Base-by-base conservation (phyloP, 2,329 filamentous ascomycete genomes). In the Aspergillus unguis region DNA sequence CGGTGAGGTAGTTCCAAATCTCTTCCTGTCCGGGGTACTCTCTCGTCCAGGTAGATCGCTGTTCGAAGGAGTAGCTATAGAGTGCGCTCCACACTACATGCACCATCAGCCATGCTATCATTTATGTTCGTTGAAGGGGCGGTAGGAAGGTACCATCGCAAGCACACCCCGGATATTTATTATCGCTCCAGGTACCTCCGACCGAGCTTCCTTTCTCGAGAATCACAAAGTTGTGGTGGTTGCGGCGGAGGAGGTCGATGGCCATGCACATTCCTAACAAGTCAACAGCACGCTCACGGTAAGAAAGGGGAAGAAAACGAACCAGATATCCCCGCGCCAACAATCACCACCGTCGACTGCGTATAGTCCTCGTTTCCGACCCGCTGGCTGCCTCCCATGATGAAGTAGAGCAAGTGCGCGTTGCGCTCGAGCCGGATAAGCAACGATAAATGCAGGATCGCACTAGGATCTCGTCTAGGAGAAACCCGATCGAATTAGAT, bases 11-110 rank as follows among this genome's bases (percentile, higher is more conserved):
- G 25, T 70, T 73, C 32, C 81, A 70, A 23, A 85, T 82, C 62
- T 85, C 82, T 61, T 83, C 80, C 58, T 85, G 82, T 0, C 80
- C 78, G 0, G 82, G 79, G 59, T 83, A 85, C 49, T 82, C 75
- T 17, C 80, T 69, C 1, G 78, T 77, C 82, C 82, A 84, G 57
- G 78, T 72, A 2, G 79, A 70, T 48, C 84, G 84, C 47, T 82
- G 80, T 33, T 80, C 81, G 59, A 85, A 85, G 5, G 80, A 83
- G 65, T 78, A 84, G 40, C 76, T 80, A 68, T 85, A 85, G 3
- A 85, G 68, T 44, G 76, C 69, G 32, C 75, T 79, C 74, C 75
- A 79, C 7, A 83, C 78, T 71, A 48, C n/a, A 3, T 8, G 2
- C 1, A 10, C 17, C 17, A 31, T 55, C 11, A 56, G 37, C 31